phyloP scores from a whole-genome alignment of 129 eudicot genomes.

The Helianthus annuus region DNA sequence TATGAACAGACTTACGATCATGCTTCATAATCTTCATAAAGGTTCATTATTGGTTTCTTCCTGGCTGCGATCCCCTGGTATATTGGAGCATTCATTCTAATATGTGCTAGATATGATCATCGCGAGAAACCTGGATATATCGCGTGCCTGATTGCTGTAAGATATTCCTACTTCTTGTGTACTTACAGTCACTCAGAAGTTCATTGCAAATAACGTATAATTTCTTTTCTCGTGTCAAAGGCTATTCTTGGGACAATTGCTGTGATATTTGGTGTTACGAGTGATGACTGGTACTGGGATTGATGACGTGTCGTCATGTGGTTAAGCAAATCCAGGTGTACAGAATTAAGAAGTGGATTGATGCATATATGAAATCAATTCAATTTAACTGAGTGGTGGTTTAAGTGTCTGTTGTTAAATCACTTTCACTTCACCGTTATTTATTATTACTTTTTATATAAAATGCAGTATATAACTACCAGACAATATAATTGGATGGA shows the following conservation, averaged over 20 bases:
- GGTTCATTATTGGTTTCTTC: constrained; percentile 92
- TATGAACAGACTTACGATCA: background rate
- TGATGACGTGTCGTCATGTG: constrained; percentile 12
- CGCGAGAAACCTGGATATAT: constrained; percentile 95
- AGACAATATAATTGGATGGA: background rate
- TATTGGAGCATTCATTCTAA: constrained; percentile 61
- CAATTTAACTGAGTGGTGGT: background rate
- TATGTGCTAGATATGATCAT: constrained; percentile 70
- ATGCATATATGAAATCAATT: constrained; percentile 8
- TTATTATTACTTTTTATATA: background rate
- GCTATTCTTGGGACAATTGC: constrained; percentile 68
- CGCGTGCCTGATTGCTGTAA: constrained; percentile 86
- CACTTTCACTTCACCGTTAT: background rate
- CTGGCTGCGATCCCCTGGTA: constrained; percentile 88
- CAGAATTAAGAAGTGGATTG: constrained; percentile 17
- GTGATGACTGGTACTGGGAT: constrained; percentile 45
- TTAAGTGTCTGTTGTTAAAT: background rate
- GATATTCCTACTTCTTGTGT: constrained; percentile 25
- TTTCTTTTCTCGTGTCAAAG: constrained; percentile 31
- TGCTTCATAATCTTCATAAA: constrained; percentile 27
- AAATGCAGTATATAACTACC: background rate
- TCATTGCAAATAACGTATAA: background rate
- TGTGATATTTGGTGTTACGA: constrained; percentile 51
- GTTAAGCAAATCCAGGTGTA: constrained; percentile 11
- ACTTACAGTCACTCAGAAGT: background rate